Conservation (phyloP, 2,329 filamentous ascomycete species). For the Rhynchosporium graminicola region DNA sequence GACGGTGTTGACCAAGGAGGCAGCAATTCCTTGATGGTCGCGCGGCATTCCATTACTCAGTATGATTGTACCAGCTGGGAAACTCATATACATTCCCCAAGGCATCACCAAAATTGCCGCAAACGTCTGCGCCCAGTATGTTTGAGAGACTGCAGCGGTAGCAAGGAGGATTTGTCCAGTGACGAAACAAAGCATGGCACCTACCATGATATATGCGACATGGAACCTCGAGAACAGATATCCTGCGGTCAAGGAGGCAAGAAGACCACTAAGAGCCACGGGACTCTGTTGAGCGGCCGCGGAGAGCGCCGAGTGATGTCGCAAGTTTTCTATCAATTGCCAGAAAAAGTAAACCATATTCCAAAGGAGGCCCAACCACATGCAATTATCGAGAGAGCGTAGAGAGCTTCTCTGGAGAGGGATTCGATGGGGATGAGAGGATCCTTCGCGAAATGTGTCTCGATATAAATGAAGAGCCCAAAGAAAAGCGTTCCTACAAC, state of each 20-base stretch:
- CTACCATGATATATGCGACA: conserved; percentile 20
- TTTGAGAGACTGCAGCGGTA: conserved; percentile 32
- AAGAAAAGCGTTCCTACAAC: conserved; percentile 54
- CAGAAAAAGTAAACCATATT: conserved; percentile 23
- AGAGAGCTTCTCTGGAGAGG: conserved; percentile 18
- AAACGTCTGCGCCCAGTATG: conserved; percentile 65
- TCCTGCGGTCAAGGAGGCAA: conserved; percentile 30
- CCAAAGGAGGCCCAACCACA: conserved; percentile 23
- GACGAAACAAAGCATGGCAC: conserved; percentile 16
- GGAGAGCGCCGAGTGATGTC: conserved; percentile 34
- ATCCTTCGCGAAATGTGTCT: conserved; percentile 45
- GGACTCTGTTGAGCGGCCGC: conserved; percentile 35
- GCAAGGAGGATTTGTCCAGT: conserved; percentile 18
- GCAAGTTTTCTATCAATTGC: conserved; percentile 27
- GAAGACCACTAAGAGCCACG: conserved; percentile 31
- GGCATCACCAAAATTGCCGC: conserved; percentile 55
- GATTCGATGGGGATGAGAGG: conserved; percentile 59
- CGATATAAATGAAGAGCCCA: conserved; percentile 54
- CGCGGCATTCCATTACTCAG: conserved; percentile 51
- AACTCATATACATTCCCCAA: conserved; percentile 58
- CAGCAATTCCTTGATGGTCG: conserved; percentile 51
- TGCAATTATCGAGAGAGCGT: conserved; percentile 22
- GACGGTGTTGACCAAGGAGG: conserved; percentile 49
- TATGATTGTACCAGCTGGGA: conserved; percentile 52
- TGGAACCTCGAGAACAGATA: conserved; percentile 14